These are phyloP conservation scores for Arthroderma sp. DNA, from an alignment of 2,329 filamentous ascomycete genomes.

Conservation along the genomic window DNA sequence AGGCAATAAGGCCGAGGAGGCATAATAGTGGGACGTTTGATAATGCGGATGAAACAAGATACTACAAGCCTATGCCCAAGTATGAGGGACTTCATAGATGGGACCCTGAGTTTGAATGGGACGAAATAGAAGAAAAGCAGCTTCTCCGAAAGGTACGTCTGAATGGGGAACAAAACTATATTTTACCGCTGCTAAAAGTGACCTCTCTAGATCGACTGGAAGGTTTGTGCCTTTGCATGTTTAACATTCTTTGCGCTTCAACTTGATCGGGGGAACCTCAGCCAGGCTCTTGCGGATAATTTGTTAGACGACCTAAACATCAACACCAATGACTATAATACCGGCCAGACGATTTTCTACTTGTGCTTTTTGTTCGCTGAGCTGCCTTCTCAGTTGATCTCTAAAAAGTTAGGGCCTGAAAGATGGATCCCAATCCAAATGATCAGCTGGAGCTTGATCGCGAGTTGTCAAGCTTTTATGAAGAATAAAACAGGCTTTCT, in stretches of 20 bases:
- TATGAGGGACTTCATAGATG: conserved; percentile 38
- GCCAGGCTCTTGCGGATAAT: conserved; percentile 49
- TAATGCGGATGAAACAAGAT: conserved; percentile 21
- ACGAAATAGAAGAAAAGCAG: conserved; percentile 29
- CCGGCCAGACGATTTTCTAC: conserved; percentile 28
- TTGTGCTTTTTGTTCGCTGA: conserved; percentile 34
- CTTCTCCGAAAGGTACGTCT: conserved; percentile 24
- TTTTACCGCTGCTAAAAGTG: neutral
- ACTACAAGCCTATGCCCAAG: conserved; percentile 26
- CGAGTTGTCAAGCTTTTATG: conserved; percentile 38
- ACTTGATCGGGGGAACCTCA: conserved; percentile 49
- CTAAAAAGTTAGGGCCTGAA: conserved; percentile 46
- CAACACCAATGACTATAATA: conserved; percentile 36
- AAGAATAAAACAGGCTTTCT: conserved; percentile 32
- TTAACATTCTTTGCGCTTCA: conserved; percentile 53
- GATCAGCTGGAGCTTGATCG: conserved; percentile 42
- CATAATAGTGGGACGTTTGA: conserved; percentile 21
- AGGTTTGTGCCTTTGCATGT: conserved; percentile 34
- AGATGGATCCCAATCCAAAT: conserved; percentile 49
- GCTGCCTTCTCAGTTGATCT: conserved; percentile 48
- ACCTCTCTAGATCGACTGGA: conserved; percentile 25
- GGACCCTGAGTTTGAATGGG: conserved; percentile 35
- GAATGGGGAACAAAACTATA: neutral
- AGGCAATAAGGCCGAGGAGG: conserved; percentile 1
- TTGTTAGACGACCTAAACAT: conserved; percentile 39